phyloP scores from a whole-genome alignment of 208 protist species.

The Trypanosoma boissoni region DNA sequence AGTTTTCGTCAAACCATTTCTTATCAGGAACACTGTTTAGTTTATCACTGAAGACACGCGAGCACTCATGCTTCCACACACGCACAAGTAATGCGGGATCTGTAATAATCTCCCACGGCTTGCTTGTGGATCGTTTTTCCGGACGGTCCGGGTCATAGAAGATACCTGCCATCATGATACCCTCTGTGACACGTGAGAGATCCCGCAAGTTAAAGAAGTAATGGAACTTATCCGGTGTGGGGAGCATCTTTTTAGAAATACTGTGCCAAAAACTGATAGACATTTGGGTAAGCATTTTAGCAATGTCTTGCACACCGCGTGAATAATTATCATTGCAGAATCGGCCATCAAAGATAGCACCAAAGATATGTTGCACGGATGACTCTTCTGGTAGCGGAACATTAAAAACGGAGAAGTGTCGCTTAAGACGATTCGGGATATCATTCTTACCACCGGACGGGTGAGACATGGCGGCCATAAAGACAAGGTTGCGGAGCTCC shows the following conservation, averaged over 20 bases:
- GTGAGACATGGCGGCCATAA: slow-evolving; percentile 97
- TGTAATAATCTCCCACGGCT: slow-evolving; percentile 79
- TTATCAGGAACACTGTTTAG: slow-evolving; percentile 95
- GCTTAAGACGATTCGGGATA: slow-evolving; percentile 97
- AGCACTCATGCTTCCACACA: slow-evolving; percentile 98
- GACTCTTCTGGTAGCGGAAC: slow-evolving; percentile 94
- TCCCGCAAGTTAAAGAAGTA: slow-evolving; percentile 99
- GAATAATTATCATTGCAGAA: slow-evolving; percentile 90
- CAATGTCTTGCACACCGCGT: slow-evolving; percentile 82
- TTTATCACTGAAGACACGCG: slow-evolving; percentile 96
- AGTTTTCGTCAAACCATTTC: slow-evolving; percentile 92
- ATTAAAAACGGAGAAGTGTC: slow-evolving; percentile 96
- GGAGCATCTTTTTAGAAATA: slow-evolving; percentile 93
- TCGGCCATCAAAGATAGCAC: slow-evolving; percentile 88
- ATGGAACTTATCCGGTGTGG: slow-evolving; percentile 97
- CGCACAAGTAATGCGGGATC: slow-evolving; percentile 80
- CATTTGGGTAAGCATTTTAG: slow-evolving; percentile 88
- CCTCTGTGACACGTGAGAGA: slow-evolving; percentile 94
- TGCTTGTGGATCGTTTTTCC: slow-evolving; percentile 83
- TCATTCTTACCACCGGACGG: slow-evolving; percentile 98
- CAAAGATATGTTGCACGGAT: slow-evolving; percentile 94
- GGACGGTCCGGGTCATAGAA: slow-evolving; percentile 82
- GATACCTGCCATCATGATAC: slow-evolving; percentile 91
- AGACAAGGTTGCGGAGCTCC: slow-evolving; percentile 94
- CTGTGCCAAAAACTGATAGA: slow-evolving; percentile 92